These are phyloP conservation scores for Arthrobotrys sphaeroides DNA, from an alignment of 2,329 filamentous ascomycete genomes.

Conservation along the genomic window DNA sequence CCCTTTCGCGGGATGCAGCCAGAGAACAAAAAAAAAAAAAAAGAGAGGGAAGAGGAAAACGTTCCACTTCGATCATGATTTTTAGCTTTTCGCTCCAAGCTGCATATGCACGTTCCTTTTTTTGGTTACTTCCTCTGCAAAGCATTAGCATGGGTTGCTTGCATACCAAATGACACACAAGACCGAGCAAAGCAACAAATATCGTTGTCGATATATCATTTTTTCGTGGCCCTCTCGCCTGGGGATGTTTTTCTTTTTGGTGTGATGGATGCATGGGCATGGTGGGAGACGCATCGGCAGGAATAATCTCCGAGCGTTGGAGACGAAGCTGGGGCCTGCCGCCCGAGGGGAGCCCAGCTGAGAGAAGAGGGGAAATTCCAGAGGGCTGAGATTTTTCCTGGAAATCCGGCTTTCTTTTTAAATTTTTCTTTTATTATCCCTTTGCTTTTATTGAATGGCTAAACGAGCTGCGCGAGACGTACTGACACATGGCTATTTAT, in stretches of 20 bases:
- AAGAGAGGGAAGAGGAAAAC: too few relatives aligned
- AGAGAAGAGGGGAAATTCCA: slow-evolving; percentile 30
- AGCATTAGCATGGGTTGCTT: slow-evolving; percentile 48
- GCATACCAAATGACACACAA: slow-evolving; percentile 52
- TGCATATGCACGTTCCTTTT: slow-evolving; percentile 54
- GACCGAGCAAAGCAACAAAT: slow-evolving; percentile 28
- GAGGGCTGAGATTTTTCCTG: slow-evolving; percentile 36
- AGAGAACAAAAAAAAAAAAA: slow-evolving; percentile 11
- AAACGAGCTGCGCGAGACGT: neutral
- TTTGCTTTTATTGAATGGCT: slow-evolving; percentile 11
- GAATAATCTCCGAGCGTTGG: slow-evolving; percentile 53
- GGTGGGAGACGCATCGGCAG: slow-evolving; percentile 42
- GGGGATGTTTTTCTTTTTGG: slow-evolving; percentile 29
- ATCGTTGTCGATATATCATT: slow-evolving; percentile 47
- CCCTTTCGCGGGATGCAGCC: slow-evolving; percentile 9
- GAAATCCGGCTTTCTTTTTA: slow-evolving; percentile 15
- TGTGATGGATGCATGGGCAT: slow-evolving; percentile 37
- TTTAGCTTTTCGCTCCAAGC: slow-evolving; percentile 24
- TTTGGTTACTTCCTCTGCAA: slow-evolving; percentile 51
- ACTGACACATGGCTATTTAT: slow-evolving; percentile 12
- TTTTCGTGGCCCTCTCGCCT: slow-evolving; percentile 26
- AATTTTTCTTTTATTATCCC: slow-evolving; percentile 7
- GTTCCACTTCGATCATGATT: slow-evolving; percentile 38
- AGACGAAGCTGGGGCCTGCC: slow-evolving; percentile 41
- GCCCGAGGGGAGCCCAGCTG: slow-evolving; percentile 29